Evolutionary conservation across 306 rosid species (phyloP).

Genomic region (Bauhinia variegata): DNA sequence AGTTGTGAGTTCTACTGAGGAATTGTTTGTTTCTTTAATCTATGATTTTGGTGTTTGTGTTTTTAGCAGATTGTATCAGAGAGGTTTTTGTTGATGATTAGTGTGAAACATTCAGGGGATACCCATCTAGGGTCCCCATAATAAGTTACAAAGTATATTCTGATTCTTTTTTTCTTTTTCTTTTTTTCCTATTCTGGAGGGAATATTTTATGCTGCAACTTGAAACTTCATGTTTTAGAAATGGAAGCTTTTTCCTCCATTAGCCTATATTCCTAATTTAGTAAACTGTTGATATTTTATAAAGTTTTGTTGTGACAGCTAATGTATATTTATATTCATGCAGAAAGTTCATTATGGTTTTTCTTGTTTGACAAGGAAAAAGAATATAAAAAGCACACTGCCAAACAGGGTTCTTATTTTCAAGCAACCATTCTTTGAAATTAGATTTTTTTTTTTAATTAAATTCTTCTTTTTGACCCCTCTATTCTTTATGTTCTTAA

Average conservation of each 20-base stretch:
- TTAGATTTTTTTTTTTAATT: too few relatives aligned
- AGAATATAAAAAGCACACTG: too few relatives aligned
- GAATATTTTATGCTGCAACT: constrained; percentile 42
- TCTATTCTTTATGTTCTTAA: too few relatives aligned
- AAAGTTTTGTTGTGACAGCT: too few relatives aligned
- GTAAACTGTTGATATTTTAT: too few relatives aligned
- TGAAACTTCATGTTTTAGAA: constrained; percentile 21
- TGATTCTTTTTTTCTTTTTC: constrained; percentile 63
- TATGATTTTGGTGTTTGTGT: constrained; percentile 56
- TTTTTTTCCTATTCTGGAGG: too few relatives aligned
- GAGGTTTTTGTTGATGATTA: constrained; percentile 62
- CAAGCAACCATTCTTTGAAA: too few relatives aligned
- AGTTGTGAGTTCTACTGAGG: constrained; percentile 64
- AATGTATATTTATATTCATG: too few relatives aligned
- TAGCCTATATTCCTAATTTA: neutral
- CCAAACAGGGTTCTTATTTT: too few relatives aligned
- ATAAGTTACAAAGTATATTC: constrained; percentile 64
- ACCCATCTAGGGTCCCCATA: constrained; percentile 74
- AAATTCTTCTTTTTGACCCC: too few relatives aligned
- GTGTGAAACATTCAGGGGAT: constrained; percentile 80
- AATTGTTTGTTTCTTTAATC: constrained; percentile 56
- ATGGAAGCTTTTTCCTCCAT: constrained; percentile 20
- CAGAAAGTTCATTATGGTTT: too few relatives aligned
- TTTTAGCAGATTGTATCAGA: constrained; percentile 64
- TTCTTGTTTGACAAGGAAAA: too few relatives aligned